phyloP scores from a whole-genome alignment of 805 yeast species.

The Sugiyamaella lignohabitans region DNA sequence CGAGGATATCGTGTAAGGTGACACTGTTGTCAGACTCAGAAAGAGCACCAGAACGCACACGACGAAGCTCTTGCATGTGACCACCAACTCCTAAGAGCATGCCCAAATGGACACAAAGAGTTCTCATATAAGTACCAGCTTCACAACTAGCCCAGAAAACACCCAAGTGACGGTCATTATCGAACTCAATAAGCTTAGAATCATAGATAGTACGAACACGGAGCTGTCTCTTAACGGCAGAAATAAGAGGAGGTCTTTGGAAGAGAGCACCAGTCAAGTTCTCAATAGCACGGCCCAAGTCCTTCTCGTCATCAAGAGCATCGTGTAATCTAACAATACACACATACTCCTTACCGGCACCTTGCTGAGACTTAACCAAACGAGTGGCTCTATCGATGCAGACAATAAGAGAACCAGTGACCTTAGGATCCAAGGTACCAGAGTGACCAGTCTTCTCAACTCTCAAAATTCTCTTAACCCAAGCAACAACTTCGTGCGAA shows the following conservation, averaged over 20 bases:
- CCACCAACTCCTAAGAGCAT: conserved; percentile 98
- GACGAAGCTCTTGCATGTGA: conserved; percentile 99
- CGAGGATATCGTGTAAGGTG: conserved; percentile 93
- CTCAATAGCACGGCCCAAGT: conserved; percentile 79
- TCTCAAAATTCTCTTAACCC: conserved; percentile 94
- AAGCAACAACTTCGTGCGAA: conserved; percentile 98
- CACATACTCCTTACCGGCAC: conserved; percentile 99
- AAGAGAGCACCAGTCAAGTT: conserved; percentile 96
- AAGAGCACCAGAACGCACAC: conserved; percentile 97
- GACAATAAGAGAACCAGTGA: conserved; percentile 96
- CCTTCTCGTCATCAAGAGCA: conserved; percentile 83
- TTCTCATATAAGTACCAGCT: conserved; percentile 99
- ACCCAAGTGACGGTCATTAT: conserved; percentile 92
- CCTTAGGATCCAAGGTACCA: conserved; percentile 98
- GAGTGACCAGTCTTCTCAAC: conserved; percentile 98
- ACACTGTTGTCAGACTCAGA: conserved; percentile 87
- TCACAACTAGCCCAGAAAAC: conserved; percentile 99
- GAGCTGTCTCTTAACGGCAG: conserved; percentile 98
- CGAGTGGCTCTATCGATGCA: conserved; percentile 98
- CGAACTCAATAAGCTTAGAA: conserved; percentile 91
- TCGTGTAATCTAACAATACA: conserved; percentile 96
- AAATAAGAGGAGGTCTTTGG: conserved; percentile 98
- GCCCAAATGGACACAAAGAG: conserved; percentile 97
- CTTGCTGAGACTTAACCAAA: conserved; percentile 96
- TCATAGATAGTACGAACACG: conserved; percentile 98